These are phyloP conservation scores for Xylaria flabelliformis DNA, from an alignment of 495 filamentous ascomycete genomes.

Conservation along the genomic window DNA sequence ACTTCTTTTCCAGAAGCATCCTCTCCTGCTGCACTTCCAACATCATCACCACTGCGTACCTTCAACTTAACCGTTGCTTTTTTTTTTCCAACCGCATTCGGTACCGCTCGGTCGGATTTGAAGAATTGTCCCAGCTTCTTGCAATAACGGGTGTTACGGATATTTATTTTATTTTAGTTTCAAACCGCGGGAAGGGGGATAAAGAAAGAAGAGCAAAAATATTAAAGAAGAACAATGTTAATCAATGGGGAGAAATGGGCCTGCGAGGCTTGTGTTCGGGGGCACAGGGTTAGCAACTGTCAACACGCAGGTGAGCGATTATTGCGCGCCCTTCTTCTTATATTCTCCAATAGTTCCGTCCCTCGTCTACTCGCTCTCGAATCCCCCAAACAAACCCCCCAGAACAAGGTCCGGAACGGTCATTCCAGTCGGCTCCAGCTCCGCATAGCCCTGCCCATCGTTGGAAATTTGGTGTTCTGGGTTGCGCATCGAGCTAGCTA, in stretches of 20 bases:
- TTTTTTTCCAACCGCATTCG: background rate
- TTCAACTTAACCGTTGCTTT: background rate
- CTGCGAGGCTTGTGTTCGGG: conserved; percentile 93
- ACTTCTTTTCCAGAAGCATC: conserved; percentile 5
- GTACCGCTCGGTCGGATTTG: conserved; percentile 9
- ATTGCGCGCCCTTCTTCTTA: conserved; percentile 9
- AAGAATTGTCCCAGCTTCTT: background rate
- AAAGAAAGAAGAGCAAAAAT: background rate
- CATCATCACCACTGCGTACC: background rate
- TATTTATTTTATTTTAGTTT: background rate
- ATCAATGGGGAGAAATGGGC: conserved; percentile 90
- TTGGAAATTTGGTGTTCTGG: conserved; percentile 9
- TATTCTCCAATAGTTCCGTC: conserved; percentile 36
- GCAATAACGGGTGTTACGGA: conserved; percentile 13
- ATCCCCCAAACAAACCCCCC: background rate
- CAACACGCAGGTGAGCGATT: conserved; percentile 75
- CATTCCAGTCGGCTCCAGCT: background rate
- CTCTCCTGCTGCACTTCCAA: background rate
- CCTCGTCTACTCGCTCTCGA: conserved; percentile 11
- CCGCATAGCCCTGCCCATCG: background rate
- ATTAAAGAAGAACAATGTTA: conserved; percentile 62
- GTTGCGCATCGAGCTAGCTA: conserved; percentile 15
- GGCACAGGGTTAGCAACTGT: conserved; percentile 93
- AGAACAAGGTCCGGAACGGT: background rate
- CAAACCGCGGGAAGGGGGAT: background rate